Percentiles rank a stretch among this genome's conserved stretches.
These are phyloP conservation scores for Schizopora paradoxa DNA, from an alignment of 1,284 basidiomycete species.

Conservation along the genomic window DNA sequence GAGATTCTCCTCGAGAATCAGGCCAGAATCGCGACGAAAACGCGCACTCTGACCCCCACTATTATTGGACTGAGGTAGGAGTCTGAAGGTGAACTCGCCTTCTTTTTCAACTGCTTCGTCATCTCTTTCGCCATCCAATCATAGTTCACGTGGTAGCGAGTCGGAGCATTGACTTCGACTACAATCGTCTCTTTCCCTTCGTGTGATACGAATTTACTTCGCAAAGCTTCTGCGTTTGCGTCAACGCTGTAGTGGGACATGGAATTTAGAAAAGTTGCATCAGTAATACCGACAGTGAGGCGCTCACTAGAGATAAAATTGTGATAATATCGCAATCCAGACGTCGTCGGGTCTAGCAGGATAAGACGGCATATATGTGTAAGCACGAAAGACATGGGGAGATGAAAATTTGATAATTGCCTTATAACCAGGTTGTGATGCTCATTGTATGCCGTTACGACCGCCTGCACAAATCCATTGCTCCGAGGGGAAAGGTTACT, in stretches of 20 bases:
- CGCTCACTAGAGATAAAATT: constrained; percentile 36
- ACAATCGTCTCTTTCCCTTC: constrained; percentile 32
- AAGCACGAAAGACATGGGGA: too few species aligned
- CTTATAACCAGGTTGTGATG: too few species aligned
- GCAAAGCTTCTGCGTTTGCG: constrained; percentile 35
- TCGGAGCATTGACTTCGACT: constrained; percentile 25
- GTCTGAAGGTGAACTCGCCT: constrained; percentile 14
- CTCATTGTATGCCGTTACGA: too few species aligned
- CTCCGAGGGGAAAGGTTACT: too few species aligned
- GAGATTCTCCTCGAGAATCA: too few species aligned
- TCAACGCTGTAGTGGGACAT: constrained; percentile 29
- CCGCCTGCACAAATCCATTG: too few species aligned
- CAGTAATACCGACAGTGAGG: not conserved
- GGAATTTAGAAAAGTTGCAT: not conserved
- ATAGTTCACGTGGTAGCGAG: constrained; percentile 32
- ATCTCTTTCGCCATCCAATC: constrained; percentile 30
- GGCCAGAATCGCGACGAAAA: too few species aligned
- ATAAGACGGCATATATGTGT: too few species aligned
- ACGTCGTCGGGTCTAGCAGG: constrained; percentile 37
- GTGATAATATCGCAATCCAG: constrained; percentile 40
- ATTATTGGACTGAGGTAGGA: too few species aligned
- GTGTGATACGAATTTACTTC: constrained; percentile 36
- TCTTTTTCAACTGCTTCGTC: constrained; percentile 31
- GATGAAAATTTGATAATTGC: too few species aligned
- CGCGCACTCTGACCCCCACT: too few species aligned